Evolutionary conservation across 2,329 filamentous ascomycete species (phyloP).

Genomic region (Cladorrhinum sp.): DNA sequence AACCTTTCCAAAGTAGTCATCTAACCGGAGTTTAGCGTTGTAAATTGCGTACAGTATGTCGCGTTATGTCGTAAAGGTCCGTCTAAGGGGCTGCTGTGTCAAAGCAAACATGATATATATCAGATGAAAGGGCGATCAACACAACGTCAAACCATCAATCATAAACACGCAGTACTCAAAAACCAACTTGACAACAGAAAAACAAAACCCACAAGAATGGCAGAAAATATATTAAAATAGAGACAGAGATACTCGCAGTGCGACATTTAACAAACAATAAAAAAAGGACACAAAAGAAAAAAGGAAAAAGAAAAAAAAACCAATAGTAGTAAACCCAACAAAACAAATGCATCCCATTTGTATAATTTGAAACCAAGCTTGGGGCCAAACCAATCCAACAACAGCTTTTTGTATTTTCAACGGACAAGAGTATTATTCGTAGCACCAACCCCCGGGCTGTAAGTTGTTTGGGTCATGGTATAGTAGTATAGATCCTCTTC

Average conservation of each 20-base stretch:
- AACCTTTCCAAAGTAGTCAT: no score
- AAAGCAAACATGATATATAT: neutral
- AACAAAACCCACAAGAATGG: neutral
- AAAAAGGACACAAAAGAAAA: neutral
- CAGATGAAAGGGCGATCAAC: no score
- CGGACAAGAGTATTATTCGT: neutral
- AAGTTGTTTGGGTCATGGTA: neutral
- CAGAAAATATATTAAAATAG: neutral
- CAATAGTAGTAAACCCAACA: neutral
- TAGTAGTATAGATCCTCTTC: no score
- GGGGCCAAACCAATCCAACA: neutral
- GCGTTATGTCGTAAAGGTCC: neutral
- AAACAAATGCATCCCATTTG: neutral
- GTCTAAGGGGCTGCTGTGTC: neutral
- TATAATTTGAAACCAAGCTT: no score
- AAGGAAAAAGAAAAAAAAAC: neutral
- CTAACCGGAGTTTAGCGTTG: no score
- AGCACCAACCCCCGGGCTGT: neutral
- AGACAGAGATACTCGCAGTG: neutral
- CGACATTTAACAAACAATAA: neutral
- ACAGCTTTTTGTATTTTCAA: slow-evolving; percentile 5
- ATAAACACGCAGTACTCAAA: no score
- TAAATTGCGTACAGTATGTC: neutral
- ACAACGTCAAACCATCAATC: neutral
- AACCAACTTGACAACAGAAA: neutral